Conservation (phyloP, 371 early-diverging fungal genomes). For the Circinella minor region DNA sequence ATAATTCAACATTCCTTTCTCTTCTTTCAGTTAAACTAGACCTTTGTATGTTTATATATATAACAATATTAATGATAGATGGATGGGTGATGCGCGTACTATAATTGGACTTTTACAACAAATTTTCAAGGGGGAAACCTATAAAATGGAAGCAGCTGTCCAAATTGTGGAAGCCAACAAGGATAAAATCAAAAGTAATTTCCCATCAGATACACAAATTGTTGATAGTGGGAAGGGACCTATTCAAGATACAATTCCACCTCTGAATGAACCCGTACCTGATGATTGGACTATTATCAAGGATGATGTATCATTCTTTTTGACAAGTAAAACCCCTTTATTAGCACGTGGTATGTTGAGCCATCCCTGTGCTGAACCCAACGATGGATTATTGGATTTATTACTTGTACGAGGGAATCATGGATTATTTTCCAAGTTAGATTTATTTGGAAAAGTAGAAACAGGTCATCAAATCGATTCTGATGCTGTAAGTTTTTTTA, state of each 20-base stretch:
- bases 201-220: conserved; percentile 1
- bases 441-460: conserved; percentile 54
- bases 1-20: no score
- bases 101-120: conserved; percentile 54
- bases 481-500: conserved; percentile 33
- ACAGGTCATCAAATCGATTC: conserved; percentile 56
- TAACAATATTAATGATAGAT: conserved; percentile 23
- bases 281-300: conserved; percentile 57
- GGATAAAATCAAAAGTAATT: conserved; percentile 41
- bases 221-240: conserved; percentile 6
- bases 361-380: conserved; percentile 63
- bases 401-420: conserved; percentile 47
- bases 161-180: conserved; percentile 55
- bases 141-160: conserved; percentile 50
- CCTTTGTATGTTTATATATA: no score
- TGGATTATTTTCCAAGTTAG: conserved; percentile 35
- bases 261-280: conserved; percentile 44
- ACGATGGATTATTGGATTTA: conserved; percentile 63
- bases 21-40: no score
- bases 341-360: conserved; percentile 55
- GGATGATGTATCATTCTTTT: conserved; percentile 50
- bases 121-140: conserved; percentile 47
- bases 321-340: conserved; percentile 63
- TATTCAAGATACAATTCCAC: conserved; percentile 37
- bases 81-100: conserved; percentile 69